Evolutionary conservation across 2,329 filamentous ascomycete species (phyloP).

Genomic region (Kalmusia sp.): DNA sequence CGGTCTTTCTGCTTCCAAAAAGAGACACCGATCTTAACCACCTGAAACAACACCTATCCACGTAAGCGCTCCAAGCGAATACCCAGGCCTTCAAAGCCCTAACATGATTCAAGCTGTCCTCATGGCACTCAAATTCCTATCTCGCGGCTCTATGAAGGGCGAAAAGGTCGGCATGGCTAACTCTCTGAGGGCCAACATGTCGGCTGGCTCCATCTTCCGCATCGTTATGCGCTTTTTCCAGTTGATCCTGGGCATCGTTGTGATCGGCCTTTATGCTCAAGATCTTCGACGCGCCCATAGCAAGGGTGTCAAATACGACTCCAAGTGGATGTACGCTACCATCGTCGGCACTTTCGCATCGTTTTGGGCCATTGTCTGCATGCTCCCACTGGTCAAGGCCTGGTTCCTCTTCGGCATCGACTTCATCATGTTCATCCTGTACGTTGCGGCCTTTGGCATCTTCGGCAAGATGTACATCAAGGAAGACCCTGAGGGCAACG

Average conservation of each 20-base stretch:
- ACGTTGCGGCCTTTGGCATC: conserved; percentile 81
- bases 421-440: conserved; percentile 73
- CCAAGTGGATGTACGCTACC: conserved; percentile 64
- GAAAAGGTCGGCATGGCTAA: conserved; percentile 36
- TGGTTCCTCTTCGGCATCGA: conserved; percentile 71
- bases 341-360: conserved; percentile 33
- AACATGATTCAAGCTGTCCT: conserved; percentile 20
- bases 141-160: conserved; percentile 34
- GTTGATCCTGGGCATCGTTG: conserved; percentile 76
- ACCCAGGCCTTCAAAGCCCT: background rate
- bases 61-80: conserved; percentile 10
- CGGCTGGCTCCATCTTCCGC: conserved; percentile 51
- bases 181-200: conserved; percentile 28
- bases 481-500: conserved; percentile 69
- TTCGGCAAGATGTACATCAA: conserved; percentile 84
- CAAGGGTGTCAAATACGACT: conserved; percentile 53
- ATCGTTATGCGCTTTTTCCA: conserved; percentile 74
- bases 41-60: background rate
- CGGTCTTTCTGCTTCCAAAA: background rate
- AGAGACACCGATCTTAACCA: background rate
- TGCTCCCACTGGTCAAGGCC: conserved; percentile 63
- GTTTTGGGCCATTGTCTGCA: conserved; percentile 60
- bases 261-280: conserved; percentile 72
- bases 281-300: conserved; percentile 46
- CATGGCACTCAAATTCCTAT: conserved; percentile 41